Evolutionary conservation across 106 monocot genomes (phyloP).

Genomic region (Allium cepa): DNA sequence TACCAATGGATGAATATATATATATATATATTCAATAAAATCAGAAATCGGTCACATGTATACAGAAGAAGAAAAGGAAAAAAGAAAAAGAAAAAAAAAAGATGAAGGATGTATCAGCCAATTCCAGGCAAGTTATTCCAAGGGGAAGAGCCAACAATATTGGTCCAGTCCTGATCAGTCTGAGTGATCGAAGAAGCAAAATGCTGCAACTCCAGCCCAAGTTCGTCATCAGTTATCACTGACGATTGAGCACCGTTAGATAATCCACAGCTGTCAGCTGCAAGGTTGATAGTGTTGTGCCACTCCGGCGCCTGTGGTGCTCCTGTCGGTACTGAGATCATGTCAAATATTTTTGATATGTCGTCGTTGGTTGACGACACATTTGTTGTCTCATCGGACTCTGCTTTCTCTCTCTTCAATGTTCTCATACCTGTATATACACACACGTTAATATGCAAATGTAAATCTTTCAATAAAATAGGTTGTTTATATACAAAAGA

Average conservation of each 20-base stretch:
- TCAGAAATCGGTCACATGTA: too few species aligned
- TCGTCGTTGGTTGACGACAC: conserved; percentile 4
- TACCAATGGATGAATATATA: too few species aligned
- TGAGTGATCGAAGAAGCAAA: conserved; percentile 12
- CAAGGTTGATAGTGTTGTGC: conserved; percentile 5
- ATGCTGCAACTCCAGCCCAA: conserved; percentile 30
- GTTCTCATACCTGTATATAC: background rate
- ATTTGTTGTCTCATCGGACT: background rate
- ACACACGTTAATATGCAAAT: background rate
- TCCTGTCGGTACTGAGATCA: conserved; percentile 14
- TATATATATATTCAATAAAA: too few species aligned
- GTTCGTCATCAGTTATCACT: conserved; percentile 24
- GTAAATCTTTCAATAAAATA: background rate
- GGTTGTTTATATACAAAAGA: background rate
- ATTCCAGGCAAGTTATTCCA: conserved; percentile 34
- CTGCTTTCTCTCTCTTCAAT: conserved; percentile 11
- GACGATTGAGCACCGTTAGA: conserved; percentile 32
- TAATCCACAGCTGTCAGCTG: conserved; percentile 12
- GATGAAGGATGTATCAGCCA: background rate
- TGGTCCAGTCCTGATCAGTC: conserved; percentile 27
- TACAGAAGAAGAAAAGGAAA: too few species aligned
- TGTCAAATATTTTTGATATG: conserved; percentile 24
- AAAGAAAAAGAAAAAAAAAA: too few species aligned
- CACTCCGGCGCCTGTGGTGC: background rate
- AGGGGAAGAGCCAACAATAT: conserved; percentile 9